Evolutionary conservation across 148 eudicot genomes (phyloP).

Genomic region (Talinum fruticosum): DNA sequence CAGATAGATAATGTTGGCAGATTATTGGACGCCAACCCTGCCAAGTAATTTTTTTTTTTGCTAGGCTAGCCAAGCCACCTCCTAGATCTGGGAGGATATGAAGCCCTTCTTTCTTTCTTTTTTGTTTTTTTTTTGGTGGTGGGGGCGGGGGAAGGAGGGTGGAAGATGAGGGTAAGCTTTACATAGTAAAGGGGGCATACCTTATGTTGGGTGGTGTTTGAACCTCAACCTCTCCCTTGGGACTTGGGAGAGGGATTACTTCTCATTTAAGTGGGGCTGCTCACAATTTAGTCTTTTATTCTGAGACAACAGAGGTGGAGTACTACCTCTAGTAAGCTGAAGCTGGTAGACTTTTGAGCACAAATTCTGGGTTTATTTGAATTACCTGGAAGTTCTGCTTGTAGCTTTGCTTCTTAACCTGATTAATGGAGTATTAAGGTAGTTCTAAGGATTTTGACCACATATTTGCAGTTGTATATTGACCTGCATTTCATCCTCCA

Average conservation of each 20-base stretch:
- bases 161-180: background rate
- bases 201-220: background rate
- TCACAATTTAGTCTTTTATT: background rate
- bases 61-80: too few species aligned
- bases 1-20: background rate
- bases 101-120: too few species aligned
- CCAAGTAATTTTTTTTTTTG: background rate
- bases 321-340: background rate
- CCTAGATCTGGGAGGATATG: too few species aligned
- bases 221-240: background rate
- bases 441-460: background rate
- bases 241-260: background rate
- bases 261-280: background rate
- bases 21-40: background rate
- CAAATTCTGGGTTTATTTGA: background rate
- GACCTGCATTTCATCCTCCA: background rate
- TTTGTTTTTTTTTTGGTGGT: too few species aligned
- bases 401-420: background rate
- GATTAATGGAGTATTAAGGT: background rate
- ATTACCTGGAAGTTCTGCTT: background rate
- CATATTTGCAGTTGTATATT: background rate
- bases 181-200: background rate
- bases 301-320: background rate
- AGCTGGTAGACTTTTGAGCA: background rate
- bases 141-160: background rate